Base-by-base conservation (phyloP, 768 basidiomycete genomes). In the Dioszegia crocea region DNA sequence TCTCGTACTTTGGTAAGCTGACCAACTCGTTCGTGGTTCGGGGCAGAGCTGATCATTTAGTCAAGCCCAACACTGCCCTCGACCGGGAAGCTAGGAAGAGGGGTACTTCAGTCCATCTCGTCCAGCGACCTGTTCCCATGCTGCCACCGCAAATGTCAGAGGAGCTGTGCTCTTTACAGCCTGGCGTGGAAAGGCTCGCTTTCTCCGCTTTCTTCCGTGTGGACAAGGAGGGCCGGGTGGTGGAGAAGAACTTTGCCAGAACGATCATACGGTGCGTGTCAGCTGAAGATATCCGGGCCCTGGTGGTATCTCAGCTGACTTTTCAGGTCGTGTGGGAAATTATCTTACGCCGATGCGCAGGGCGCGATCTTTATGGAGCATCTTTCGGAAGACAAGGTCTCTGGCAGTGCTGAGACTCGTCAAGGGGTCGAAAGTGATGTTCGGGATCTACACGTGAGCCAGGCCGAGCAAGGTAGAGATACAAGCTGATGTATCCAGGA, bases 11-110 rank as follows among this genome's bases (percentile, higher is more conserved):
- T 78, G 67, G 65, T 65, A 44, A 52, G 69, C 23, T 56, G 21
- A 17, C 21, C 89, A 78, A 36, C 30, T 10, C 23, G 53, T 12
- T 49, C 41, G 14, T 51, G n/a, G 12, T 3, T 10, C 3, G 27
- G 9, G 36, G 30, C 19, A 19, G 21, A 47, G 47, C 51, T 48
- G 9, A 46, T 16, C 14, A 4, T 30, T 17, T 49, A 67, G 71
- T 78, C 53, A 73, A 77, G 70, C 63, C 74, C 21, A 79, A 79
- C 75, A 96, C 93, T 11, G 89, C 96, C n/a, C 81, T 99, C 67
- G 96, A 99, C 71, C 89, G 96, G 23, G 96, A 99, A 78, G 96
- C 96, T 39, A 86, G 93, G 65, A 98, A 98, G 78, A 84, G 93
- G 59, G 96, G 93, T 26, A 97, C 92, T 1, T 92, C 89, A 68